Base-by-base conservation (phyloP, 83 land plant species). In the Diphasiastrum complanatum region DNA sequence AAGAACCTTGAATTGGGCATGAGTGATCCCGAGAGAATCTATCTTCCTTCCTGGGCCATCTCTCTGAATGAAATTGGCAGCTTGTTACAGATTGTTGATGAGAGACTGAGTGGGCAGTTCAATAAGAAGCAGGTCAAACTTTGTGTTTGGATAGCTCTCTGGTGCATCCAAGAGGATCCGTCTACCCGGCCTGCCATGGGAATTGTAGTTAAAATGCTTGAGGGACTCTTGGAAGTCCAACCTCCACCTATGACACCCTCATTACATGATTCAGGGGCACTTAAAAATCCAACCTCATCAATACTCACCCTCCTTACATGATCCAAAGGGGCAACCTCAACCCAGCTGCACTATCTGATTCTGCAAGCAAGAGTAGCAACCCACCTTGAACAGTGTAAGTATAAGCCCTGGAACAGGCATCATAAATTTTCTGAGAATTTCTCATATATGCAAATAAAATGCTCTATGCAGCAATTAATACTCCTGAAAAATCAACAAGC, bases 131-230 rank as follows among this genome's bases (percentile, higher is more conserved):
- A 8, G 2, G 61, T 5, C 23, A 11, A 33, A 36, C 8, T 19
- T 47, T 28, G 19, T 22, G 25, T 55, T 54, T 24, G 19, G 16
- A 47, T 58, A 20, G 65, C 45, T 8, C 31, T n/a, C 18, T 37
- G 5, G 23, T 57, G 50, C 65, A 51, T 66, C 48, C 32, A 55
- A 58, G 49, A 66, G 24, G 16, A 38, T 60, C 45, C 69, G 4
- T 22, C 5, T 28, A n/a, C 18, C 10, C 8, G 43, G 18, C 65
- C 30, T 20, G 2, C 46, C 38, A 28, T 37, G 31, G 43, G 63
- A 29, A 46, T 6, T 6, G 58, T 45, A 5, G 27, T 62, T 31
- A 18, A 8, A 2, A 62, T 62, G 65, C 65, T 62, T 5, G 65
- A 55, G 27, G 18, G 33, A 16, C 18, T 45, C 8, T 20, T 51